Evolutionary conservation across 768 basidiomycete species (phyloP).

Genomic region (Ramaria rubella): DNA sequence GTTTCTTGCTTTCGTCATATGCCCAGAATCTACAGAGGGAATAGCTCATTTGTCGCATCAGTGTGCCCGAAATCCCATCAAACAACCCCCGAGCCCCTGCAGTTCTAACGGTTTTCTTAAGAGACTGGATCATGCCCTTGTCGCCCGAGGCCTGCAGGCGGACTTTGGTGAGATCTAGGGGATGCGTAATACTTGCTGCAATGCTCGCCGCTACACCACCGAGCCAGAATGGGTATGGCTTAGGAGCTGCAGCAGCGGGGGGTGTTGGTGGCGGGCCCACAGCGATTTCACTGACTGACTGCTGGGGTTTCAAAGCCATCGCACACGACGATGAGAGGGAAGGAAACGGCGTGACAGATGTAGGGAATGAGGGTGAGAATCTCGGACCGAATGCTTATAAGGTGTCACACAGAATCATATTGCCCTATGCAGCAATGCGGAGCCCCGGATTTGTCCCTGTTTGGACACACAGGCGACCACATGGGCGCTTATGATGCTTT

Average conservation of each 20-base stretch:
- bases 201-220: slow-evolving; percentile 85
- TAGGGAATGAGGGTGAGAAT: no score
- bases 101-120: slow-evolving; percentile 75
- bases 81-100: slow-evolving; percentile 73
- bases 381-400: no score
- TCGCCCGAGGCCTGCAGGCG: slow-evolving; percentile 88
- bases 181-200: slow-evolving; percentile 84
- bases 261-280: slow-evolving; percentile 1
- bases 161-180: slow-evolving; percentile 86
- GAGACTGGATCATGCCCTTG: slow-evolving; percentile 80
- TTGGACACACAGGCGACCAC: no score
- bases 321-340: not conserved
- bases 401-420: no score
- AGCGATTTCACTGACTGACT: not conserved
- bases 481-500: no score
- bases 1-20: slow-evolving; percentile 85
- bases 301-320: not conserved
- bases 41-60: slow-evolving; percentile 90
- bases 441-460: no score
- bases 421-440: no score
- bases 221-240: slow-evolving; percentile 84
- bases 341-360: not conserved
- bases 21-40: slow-evolving; percentile 91
- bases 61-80: slow-evolving; percentile 84
- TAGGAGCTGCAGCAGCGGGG: slow-evolving; percentile 26